These are phyloP conservation scores for Pyrus hybrid DNA, from an alignment of 331 rosid species.

Conservation along the genomic window DNA sequence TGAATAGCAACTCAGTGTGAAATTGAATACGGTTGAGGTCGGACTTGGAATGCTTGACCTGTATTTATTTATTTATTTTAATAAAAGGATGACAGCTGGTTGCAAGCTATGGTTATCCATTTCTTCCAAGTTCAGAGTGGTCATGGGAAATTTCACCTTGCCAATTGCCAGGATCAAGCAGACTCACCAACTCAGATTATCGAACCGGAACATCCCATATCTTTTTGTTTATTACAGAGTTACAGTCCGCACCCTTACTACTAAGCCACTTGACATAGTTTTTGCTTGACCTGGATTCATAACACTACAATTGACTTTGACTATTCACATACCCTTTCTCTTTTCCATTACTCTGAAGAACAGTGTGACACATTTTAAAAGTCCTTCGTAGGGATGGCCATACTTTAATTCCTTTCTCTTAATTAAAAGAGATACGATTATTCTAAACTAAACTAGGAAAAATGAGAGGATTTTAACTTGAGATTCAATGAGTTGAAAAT, in stretches of 20 bases:
- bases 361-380: background rate
- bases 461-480: no score
- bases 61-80: background rate
- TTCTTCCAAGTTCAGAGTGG: accelerated
- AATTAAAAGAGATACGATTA: no score
- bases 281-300: no score
- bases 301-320: background rate
- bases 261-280: no score
- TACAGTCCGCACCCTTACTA: no score
- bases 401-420: background rate
- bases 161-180: accelerated
- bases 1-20: constrained; percentile 9
- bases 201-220: accelerated
- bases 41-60: background rate
- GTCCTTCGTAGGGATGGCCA: background rate
- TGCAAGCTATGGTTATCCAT: accelerated
- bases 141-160: accelerated
- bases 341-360: background rate
- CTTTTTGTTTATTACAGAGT: no score
- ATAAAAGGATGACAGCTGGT: accelerated
- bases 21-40: background rate
- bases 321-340: background rate
- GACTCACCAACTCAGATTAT: accelerated
- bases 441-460: no score
- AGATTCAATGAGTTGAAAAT: no score